A percentile compares a stretch with the other conserved stretches of the same genome.
Evolutionary conservation across 441 rosid genomes (phyloP).

Genomic region (Raphanus hybrid): DNA sequence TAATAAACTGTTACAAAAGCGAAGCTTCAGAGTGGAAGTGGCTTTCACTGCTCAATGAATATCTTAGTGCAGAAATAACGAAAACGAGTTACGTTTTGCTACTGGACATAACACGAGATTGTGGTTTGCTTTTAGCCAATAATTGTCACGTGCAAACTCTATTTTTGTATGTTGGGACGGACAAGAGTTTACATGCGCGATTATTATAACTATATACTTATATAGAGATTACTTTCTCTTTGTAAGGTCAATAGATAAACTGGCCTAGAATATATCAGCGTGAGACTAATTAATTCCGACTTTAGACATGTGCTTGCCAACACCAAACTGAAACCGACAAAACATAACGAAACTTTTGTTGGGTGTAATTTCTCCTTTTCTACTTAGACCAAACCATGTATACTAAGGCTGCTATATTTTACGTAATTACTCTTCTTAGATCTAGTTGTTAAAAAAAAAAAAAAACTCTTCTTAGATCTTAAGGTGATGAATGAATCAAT

Average conservation of each 20-base stretch:
- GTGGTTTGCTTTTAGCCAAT: slow-evolving; percentile 23
- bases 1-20: background rate
- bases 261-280: background rate
- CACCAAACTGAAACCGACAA: background rate
- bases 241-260: no score
- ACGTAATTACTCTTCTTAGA: background rate
- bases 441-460: background rate
- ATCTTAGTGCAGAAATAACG: background rate
- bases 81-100: background rate
- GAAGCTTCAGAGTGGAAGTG: background rate
- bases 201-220: slow-evolving; percentile 7
- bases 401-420: background rate
- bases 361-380: background rate
- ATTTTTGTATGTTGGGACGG: slow-evolving; percentile 20
- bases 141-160: slow-evolving; percentile 31
- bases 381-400: background rate
- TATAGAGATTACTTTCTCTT: no score
- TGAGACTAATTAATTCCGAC: background rate
- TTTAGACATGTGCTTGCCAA: background rate
- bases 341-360: background rate
- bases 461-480: background rate
- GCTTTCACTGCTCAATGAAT: background rate
- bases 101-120: background rate
- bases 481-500: slow-evolving; percentile 15
- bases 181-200: slow-evolving; percentile 27